Base-by-base conservation (phyloP, 768 basidiomycete species). In the Lactarius quietus region DNA sequence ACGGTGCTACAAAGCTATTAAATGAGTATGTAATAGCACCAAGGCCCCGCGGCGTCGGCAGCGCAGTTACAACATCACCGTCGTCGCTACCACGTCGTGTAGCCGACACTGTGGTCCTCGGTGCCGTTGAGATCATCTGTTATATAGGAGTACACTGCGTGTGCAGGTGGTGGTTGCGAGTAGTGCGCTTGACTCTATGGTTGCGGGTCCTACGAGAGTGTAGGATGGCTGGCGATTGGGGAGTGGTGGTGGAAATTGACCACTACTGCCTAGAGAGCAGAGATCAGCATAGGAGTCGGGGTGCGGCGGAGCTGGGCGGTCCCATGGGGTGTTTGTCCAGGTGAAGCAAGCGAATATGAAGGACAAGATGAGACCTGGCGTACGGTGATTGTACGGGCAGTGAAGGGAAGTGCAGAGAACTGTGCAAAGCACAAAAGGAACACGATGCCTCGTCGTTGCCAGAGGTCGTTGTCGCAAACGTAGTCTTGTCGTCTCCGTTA, bases 171-270 rank as follows among this genome's bases (percentile, higher is more conserved):
- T 9, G 73, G 68, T 35, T 52, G 61, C 38, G 67, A 61, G 38
- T 61, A 60, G 39, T 64, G 56, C 10, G 31, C 3, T 33, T 64
- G 62, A 41, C 61, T 55, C n/a, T 51, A 59, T 20, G 67, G 65
- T 29, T 66, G n/a, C n/a, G n/a, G n/a, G 65, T 15, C 56, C 56
- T 20, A 56, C 1, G 23, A 73, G 65, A 3, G 74, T 39, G 45
- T 71, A 65, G 45, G 69, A 73, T 67, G 68, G 71, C 43, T 69
- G 71, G 45, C 69, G 57, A 64, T 68, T 58, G 59, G 71, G 73
- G n/a, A n/a, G n/a, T n/a, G 71, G 56, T 29, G 73, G 64, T 35
- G 74, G 70, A 38, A 62, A 58, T 51, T 41, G 33, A 20, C 36
- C 5, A 61, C 45, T 23, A 41, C 64, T 35, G 59, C 62, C 28